phyloP scores from a whole-genome alignment of 2,329 filamentous ascomycete species.

The Clonostachys sp. region DNA sequence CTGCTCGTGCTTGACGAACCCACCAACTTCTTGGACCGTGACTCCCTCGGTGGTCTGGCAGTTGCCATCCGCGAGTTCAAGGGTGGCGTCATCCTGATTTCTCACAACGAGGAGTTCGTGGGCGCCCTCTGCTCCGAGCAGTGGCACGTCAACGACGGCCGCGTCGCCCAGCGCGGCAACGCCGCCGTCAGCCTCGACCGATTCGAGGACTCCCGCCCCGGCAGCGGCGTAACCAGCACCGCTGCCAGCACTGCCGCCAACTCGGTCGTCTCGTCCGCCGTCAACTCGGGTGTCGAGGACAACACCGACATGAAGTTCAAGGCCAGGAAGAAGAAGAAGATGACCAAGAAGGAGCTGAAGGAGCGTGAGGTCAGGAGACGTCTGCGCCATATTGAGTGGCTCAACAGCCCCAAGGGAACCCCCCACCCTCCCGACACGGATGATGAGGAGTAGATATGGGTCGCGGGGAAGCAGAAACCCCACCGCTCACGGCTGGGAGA shows the following conservation, averaged over 20 bases:
- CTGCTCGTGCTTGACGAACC: slow-evolving; percentile 96
- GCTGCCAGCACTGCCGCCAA: slow-evolving; percentile 54
- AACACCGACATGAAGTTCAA: slow-evolving; percentile 79
- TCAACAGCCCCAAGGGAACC: slow-evolving; percentile 82
- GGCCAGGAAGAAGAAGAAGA: slow-evolving; percentile 94
- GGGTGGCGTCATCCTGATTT: slow-evolving; percentile 98
- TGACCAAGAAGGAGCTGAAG: slow-evolving; percentile 94
- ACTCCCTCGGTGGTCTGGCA: slow-evolving; percentile 94
- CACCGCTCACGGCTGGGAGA: too few relatives aligned
- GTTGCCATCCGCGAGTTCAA: slow-evolving; percentile 97
- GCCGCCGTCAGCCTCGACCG: slow-evolving; percentile 71
- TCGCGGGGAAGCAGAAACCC: neutral
- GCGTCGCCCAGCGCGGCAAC: slow-evolving; percentile 78
- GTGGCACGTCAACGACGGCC: slow-evolving; percentile 88
- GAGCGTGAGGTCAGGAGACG: slow-evolving; percentile 84
- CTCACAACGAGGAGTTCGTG: slow-evolving; percentile 98
- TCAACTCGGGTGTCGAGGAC: slow-evolving; percentile 82
- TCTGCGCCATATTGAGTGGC: slow-evolving; percentile 79
- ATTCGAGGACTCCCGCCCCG: slow-evolving; percentile 78
- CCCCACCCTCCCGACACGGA: slow-evolving; percentile 74
- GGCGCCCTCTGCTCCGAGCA: slow-evolving; percentile 93
- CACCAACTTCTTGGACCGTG: slow-evolving; percentile 98
- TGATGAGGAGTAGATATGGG: slow-evolving; percentile 52
- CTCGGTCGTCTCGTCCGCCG: slow-evolving; percentile 51
- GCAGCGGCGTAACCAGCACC: slow-evolving; percentile 50